Conservation (phyloP, 805 yeast genomes). For the Nakazawaea laoshanensis region DNA sequence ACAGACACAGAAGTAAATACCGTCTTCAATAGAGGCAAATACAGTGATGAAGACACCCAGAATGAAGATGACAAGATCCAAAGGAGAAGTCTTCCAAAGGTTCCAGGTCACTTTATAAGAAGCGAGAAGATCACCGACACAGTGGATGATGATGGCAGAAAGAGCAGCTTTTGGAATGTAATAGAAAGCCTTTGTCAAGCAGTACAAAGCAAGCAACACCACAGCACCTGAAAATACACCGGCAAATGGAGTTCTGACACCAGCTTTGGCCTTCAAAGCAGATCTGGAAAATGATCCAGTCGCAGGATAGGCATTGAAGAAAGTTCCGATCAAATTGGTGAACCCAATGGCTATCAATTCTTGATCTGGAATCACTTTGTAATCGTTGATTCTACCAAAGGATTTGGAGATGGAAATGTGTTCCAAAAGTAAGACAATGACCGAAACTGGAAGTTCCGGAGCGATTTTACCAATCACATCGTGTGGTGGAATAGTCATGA, state of each 20-base stretch:
- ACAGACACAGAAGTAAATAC: constrained; percentile 84
- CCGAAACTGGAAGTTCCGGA: constrained; percentile 77
- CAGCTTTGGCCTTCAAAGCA: constrained; percentile 90
- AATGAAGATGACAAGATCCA: constrained; percentile 66
- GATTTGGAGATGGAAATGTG: constrained; percentile 93
- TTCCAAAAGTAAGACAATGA: constrained; percentile 74
- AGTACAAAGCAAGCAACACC: constrained; percentile 79
- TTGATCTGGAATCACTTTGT: constrained; percentile 87
- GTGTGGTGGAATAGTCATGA: constrained; percentile 47
- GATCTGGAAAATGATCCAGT: constrained; percentile 95
- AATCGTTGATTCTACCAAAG: constrained; percentile 87
- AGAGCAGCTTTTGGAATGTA: constrained; percentile 87
- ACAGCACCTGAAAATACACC: constrained; percentile 87
- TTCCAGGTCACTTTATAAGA: constrained; percentile 57
- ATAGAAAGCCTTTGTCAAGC: constrained; percentile 75
- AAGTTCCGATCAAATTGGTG: constrained; percentile 83
- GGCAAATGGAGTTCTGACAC: constrained; percentile 89
- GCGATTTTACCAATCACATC: constrained; percentile 56
- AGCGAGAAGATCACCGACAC: constrained; percentile 80
- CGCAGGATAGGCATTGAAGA: constrained; percentile 90
- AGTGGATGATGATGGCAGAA: constrained; percentile 85
- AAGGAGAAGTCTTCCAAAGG: constrained; percentile 66
- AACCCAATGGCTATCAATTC: constrained; percentile 92
- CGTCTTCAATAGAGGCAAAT: constrained; percentile 74
- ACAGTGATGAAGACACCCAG: constrained; percentile 69